These are phyloP conservation scores for Candida sphagnicola DNA, from an alignment of 805 yeast species.

Conservation along the genomic window DNA sequence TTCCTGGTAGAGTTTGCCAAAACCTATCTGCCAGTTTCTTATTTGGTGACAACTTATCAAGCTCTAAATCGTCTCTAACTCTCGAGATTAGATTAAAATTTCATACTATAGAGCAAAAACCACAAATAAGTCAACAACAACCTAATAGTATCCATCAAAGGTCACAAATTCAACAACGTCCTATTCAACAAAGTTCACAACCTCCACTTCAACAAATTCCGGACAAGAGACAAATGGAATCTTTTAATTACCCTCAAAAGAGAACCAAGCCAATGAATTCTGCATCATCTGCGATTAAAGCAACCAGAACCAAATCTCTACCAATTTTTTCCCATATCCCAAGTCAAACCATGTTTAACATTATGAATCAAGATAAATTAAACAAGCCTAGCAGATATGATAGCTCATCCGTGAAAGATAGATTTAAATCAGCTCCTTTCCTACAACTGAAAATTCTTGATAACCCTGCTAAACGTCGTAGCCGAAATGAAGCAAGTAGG, in stretches of 20 bases:
- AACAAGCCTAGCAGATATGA: constrained; percentile 36
- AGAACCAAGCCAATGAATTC: constrained; percentile 7
- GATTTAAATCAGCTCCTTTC: constrained; percentile 45
- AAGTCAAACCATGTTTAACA: constrained; percentile 35
- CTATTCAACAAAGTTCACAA: constrained; percentile 9
- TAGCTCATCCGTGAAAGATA: constrained; percentile 37
- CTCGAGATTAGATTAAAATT: constrained; percentile 55
- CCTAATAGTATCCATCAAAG: constrained; percentile 9
- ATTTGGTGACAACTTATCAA: constrained; percentile 33
- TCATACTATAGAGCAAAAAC: constrained; percentile 28
- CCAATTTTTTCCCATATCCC: constrained; percentile 39
- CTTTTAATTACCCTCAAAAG: constrained; percentile 9
- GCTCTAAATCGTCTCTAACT: constrained; percentile 39
- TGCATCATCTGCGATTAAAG: constrained; percentile 24
- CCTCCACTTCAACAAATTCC: too few relatives aligned
- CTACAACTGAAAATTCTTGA: constrained; percentile 39
- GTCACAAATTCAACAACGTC: constrained; percentile 4
- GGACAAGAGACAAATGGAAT: background rate
- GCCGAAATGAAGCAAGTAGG: constrained; percentile 14
- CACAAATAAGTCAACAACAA: constrained; percentile 2
- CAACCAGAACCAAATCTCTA: constrained; percentile 41
- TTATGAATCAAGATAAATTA: constrained; percentile 39
- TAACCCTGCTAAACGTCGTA: constrained; percentile 26
- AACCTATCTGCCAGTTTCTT: constrained; percentile 46
- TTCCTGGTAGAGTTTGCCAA: constrained; percentile 57